Evolutionary conservation across 306 rosid species (phyloP).

Genomic region (Fragaria ananassa): DNA sequence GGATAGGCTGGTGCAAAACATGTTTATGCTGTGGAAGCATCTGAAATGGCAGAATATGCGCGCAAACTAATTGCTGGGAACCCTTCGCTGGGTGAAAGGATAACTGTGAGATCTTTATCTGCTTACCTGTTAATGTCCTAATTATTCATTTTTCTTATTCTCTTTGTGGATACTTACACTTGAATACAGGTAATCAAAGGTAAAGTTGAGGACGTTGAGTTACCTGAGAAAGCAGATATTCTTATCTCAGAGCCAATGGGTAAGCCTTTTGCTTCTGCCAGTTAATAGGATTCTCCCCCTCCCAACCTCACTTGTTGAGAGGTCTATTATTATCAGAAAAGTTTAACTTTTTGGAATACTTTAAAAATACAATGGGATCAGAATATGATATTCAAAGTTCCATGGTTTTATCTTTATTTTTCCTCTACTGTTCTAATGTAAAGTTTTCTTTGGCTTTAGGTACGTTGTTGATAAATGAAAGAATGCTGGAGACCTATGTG

Average conservation of each 20-base stretch:
- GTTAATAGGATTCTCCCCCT: not conserved
- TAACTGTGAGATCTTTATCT: slow-evolving; percentile 58
- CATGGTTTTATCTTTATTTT: not conserved
- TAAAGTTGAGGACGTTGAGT: slow-evolving; percentile 81
- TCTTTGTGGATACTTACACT: not conserved
- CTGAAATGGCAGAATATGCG: slow-evolving; percentile 99
- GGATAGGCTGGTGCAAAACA: slow-evolving; percentile 96
- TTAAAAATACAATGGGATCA: slow-evolving; percentile 15
- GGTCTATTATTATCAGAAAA: slow-evolving; percentile 1
- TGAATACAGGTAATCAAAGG: slow-evolving; percentile 76
- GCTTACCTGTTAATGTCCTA: not conserved
- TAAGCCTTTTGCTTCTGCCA: slow-evolving; percentile 28
- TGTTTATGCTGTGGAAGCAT: slow-evolving; percentile 98
- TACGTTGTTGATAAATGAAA: slow-evolving; percentile 82
- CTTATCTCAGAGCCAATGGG: slow-evolving; percentile 99
- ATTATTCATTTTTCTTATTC: slow-evolving; percentile 11
- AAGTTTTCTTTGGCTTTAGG: slow-evolving; percentile 42
- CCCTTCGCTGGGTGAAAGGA: slow-evolving; percentile 68
- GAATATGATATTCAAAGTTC: not conserved
- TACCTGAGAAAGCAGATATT: slow-evolving; percentile 95
- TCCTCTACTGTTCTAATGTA: not conserved
- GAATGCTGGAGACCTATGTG: slow-evolving; percentile 96
- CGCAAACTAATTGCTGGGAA: slow-evolving; percentile 79
- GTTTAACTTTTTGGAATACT: not conserved
- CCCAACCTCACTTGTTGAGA: not conserved